These are phyloP conservation scores for Solanum verrucosum DNA, from an alignment of 257 asterid species.

Conservation along the genomic window DNA sequence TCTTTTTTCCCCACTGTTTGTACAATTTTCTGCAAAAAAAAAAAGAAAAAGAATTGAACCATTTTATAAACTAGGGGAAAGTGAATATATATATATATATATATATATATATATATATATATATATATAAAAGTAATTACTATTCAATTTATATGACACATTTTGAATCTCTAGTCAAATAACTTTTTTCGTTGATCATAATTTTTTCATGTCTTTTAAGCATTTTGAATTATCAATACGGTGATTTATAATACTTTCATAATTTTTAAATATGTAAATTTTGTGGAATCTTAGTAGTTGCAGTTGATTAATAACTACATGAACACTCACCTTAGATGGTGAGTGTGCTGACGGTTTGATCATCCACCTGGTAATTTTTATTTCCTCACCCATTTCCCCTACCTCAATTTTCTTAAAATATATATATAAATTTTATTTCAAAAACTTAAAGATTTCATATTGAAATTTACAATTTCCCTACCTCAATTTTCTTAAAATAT, in stretches of 20 bases:
- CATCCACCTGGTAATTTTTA: too few relatives aligned
- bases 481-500: too few relatives aligned
- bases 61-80: not conserved
- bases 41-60: not conserved
- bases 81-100: not conserved
- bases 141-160: accelerated
- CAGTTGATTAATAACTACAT: too few relatives aligned
- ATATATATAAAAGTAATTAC: not conserved
- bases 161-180: not conserved
- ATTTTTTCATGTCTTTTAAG: not conserved
- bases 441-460: too few relatives aligned
- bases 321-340: not conserved
- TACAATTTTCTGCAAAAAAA: not conserved
- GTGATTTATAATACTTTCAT: not conserved
- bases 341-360: too few relatives aligned
- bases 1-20: not conserved
- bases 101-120: not conserved
- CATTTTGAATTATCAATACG: not conserved
- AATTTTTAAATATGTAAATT: not conserved
- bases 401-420: too few relatives aligned
- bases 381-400: too few relatives aligned
- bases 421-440: too few relatives aligned
- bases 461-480: too few relatives aligned
- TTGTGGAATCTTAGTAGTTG: not conserved
- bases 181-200: not conserved